A percentile compares a stretch with the other conserved stretches of the same genome.
Conservation (phyloP, 495 filamentous ascomycete species). For the Tirmania nivea region DNA sequence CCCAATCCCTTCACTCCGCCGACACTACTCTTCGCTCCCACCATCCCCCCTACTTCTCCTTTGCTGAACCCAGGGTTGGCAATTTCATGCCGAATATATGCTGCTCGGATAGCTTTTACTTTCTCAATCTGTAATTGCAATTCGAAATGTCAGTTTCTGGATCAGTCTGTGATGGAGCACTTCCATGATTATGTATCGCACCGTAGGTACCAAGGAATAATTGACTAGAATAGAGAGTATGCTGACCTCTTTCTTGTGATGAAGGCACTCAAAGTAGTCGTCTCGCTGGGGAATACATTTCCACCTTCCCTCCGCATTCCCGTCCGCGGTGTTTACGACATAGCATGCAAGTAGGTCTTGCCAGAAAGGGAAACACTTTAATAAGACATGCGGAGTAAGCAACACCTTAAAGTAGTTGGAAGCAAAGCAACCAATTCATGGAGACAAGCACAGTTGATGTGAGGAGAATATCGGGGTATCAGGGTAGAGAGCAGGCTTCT, state of each 20-base stretch:
- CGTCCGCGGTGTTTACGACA: conserved; percentile 53
- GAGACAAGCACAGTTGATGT: not conserved
- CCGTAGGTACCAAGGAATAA: conserved; percentile 1
- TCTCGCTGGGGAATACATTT: conserved; percentile 80
- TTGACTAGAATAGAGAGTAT: not conserved
- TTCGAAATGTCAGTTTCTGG: too few relatives aligned
- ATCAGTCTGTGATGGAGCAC: too few relatives aligned
- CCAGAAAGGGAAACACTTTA: conserved; percentile 97
- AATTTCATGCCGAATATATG: conserved; percentile 65
- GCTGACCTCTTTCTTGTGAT: conserved; percentile 90
- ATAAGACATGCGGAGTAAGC: conserved; percentile 37
- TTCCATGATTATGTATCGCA: conserved; percentile 3
- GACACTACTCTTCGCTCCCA: conserved; percentile 26
- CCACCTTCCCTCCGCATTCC: conserved; percentile 58
- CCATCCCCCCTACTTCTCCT: conserved; percentile 23
- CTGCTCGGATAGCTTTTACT: conserved; percentile 54
- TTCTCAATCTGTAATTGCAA: conserved; percentile 41
- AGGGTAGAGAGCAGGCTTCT: not conserved
- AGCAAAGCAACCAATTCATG: not conserved
- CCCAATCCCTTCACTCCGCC: conserved; percentile 70
- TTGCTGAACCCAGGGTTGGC: conserved; percentile 55
- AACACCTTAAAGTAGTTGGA: conserved; percentile 12
- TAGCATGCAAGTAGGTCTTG: conserved; percentile 82
- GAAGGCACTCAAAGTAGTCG: conserved; percentile 96
- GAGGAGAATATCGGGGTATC: not conserved